phyloP scores from a whole-genome alignment of 2,329 filamentous ascomycete species.

The Colletotrichum sp. region DNA sequence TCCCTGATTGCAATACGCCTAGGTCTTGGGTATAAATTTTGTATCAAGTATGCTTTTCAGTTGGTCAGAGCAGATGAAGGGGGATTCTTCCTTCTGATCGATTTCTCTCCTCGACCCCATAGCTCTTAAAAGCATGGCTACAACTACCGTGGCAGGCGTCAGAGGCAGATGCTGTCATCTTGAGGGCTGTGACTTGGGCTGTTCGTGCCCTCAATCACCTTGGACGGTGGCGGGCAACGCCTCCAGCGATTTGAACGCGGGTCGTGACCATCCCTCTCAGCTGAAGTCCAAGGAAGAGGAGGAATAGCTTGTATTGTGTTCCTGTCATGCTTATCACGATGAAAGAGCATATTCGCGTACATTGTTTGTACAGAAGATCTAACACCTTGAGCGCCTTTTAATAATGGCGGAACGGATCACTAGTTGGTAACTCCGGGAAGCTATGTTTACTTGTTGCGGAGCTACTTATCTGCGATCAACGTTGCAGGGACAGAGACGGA shows the following conservation, averaged over 20 bases:
- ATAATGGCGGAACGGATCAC: fast-evolving
- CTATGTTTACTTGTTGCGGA: fast-evolving
- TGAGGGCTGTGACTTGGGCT: neutral
- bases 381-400: neutral
- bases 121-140: too few species aligned
- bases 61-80: too few species aligned
- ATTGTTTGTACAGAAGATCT: neutral
- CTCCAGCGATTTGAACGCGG: neutral
- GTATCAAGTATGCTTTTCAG: neutral
- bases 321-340: neutral
- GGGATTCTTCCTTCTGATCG: too few species aligned
- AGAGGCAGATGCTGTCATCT: neutral
- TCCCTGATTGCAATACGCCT: fast-evolving
- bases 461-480: neutral
- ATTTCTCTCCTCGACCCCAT: too few species aligned
- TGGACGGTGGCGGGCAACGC: neutral
- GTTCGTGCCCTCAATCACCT: neutral
- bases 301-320: neutral
- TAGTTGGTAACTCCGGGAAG: neutral
- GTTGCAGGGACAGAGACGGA: neutral
- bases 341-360: neutral
- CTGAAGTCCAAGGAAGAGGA: neutral
- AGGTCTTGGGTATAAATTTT: fast-evolving
- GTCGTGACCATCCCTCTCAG: neutral
- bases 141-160: too few species aligned